Evolutionary conservation across 495 filamentous ascomycete genomes (phyloP).

Genomic region (Stereocaulon alpinum): DNA sequence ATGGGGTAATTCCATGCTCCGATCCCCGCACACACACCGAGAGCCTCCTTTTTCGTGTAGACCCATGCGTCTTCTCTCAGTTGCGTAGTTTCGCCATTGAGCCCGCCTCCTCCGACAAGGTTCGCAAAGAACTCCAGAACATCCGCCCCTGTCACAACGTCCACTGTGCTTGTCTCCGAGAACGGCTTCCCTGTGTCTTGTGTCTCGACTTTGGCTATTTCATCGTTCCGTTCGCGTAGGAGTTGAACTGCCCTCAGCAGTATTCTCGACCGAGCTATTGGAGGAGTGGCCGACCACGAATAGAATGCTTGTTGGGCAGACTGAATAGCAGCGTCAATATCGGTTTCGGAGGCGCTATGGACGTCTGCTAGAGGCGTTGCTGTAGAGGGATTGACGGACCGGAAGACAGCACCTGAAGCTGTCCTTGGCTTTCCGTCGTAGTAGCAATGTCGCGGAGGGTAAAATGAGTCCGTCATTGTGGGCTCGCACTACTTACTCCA

Average conservation of each 20-base stretch:
- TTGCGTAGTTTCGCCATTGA: slow-evolving; percentile 59
- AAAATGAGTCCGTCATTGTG: slow-evolving; percentile 35
- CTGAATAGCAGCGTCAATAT: slow-evolving; percentile 55
- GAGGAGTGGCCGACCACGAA: slow-evolving; percentile 54
- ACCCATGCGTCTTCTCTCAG: slow-evolving; percentile 62
- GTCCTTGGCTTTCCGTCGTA: slow-evolving; percentile 53
- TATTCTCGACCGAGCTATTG: slow-evolving; percentile 56
- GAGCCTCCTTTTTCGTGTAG: slow-evolving; percentile 61
- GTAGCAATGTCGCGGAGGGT: slow-evolving; percentile 50
- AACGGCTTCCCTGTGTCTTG: slow-evolving; percentile 66
- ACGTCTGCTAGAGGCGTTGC: slow-evolving; percentile 52
- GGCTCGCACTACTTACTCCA: neutral
- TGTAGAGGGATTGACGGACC: slow-evolving; percentile 58
- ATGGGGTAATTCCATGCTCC: slow-evolving; percentile 83
- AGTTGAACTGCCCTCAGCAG: slow-evolving; percentile 57
- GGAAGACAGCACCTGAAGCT: slow-evolving; percentile 52
- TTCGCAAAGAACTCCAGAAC: slow-evolving; percentile 70
- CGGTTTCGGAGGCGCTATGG: slow-evolving; percentile 48
- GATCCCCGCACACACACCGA: slow-evolving; percentile 70
- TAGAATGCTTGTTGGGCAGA: slow-evolving; percentile 54
- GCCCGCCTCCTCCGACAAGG: slow-evolving; percentile 55
- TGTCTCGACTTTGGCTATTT: slow-evolving; percentile 58
- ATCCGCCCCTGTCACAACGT: slow-evolving; percentile 65
- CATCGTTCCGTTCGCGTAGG: slow-evolving; percentile 57
- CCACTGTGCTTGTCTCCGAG: slow-evolving; percentile 64